Evolutionary conservation across 371 early-diverging fungal genomes (phyloP), one percentile per base, ranked within the genome.

Genomic region (Nematocida major): DNA sequence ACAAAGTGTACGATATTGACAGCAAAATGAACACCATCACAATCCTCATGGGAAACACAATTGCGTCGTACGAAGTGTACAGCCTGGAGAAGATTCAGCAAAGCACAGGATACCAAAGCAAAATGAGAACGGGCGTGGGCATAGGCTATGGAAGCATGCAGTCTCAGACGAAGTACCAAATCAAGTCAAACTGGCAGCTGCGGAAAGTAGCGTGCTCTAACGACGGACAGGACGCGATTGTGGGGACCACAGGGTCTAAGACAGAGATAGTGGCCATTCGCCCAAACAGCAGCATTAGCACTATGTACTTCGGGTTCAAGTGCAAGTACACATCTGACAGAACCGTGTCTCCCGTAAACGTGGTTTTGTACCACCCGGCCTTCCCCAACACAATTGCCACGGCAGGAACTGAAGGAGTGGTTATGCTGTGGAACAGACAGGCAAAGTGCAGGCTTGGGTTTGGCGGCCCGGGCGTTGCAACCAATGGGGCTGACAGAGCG

Each of bases 371-470:
- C 86, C 88, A 42, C 84, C 93, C 94, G 80, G 92, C 91, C 4
- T 80, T 87, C 9, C 88, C 88, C 79, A 93, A 93, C 39, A 92
- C 93, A 2, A 90, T 96, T 81, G 88, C 90, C 0, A 93, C 95
- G 15, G 90, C 89, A 11, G 95, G 95, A 5, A 85, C 90, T 2
- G 96, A 97, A 82, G 96, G 96, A 20, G 87, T 88, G 5, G 88
- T 93, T 77, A 87, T 88, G 49, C 91, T 92, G 81, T 96, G 94
- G 93, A 94, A 96, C 85, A 92, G 92, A 84, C 92, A 91, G 80
- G 89, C 90, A 24, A 90, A 89, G 85, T 89, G 89, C 67, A 89
- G 91, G 66, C 86, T 93, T 11, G 43, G 47, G 47, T 57, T 47
- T 3, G 65, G 79, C 30, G 66, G 68, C 7, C 82, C 83, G 36